Evolutionary conservation across 2,329 filamentous ascomycete genomes (phyloP), one percentile per base, ranked within the genome.

Genomic region (Ascochyta lentis): DNA sequence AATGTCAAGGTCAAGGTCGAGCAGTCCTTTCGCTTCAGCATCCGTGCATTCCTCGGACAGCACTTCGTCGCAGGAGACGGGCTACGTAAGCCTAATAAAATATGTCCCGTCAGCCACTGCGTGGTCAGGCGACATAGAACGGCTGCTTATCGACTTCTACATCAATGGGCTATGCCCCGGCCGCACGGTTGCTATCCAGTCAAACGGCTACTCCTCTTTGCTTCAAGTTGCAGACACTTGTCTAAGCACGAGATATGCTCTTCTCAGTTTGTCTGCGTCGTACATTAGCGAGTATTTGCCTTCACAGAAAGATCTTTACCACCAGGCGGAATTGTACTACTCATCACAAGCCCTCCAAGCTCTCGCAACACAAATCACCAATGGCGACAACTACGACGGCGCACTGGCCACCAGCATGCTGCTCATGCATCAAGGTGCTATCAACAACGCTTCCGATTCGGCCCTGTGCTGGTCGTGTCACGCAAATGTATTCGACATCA

Each of bases 371-470:
- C 71, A 73, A 26, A 72, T 73, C 35, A 64, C 58, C 29, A 65
- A 59, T 10, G 63, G 67, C n/a, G 59, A 67, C 5, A 51, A 67
- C 33, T 71, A 66, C 35, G 64, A 69, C n/a, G 70, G 68, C 19
- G 68, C 68, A 9, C 62, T 72, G 16, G 63, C 67, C 3, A 73
- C 71, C 4, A 70, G 70, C 46, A 73, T 73, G 71, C 57, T 73
- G 26, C 58, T 73, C 3, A 69, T 73, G 67, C 71, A 73, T 29
- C 68, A 72, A 23, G 64, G 66, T 35, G 63, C 61, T 12, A 54
- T 73, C 35, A 70, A 70, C 49, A 61, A 60, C 29, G 29, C 47
- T 8, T 59, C 69, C 9, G 68, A 72, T 1, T 64, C 65, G 5
- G 59, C 56, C n/a, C 39, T 72, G 3, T 72, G 71, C 57, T 73